Base-by-base conservation (phyloP, 1,284 basidiomycete species). In the Porodaedalea pini region DNA sequence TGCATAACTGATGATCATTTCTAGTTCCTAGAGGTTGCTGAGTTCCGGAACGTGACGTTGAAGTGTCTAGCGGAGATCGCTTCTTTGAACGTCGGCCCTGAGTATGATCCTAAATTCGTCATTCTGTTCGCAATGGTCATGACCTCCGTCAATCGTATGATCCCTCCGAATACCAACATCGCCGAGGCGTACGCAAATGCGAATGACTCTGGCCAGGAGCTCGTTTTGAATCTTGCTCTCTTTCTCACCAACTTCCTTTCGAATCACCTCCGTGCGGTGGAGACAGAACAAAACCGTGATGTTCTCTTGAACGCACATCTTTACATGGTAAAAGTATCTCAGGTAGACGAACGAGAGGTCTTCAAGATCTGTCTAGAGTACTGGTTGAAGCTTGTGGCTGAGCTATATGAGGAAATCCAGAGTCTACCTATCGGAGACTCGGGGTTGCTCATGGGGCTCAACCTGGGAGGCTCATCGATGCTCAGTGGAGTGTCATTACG, bases 321-420 rank as follows among this genome's bases (percentile, higher is more conserved):
- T 32, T 99, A 99, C 75, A 92, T 99, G 81, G 94, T 99, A 71
- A 99, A 99, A 74, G 88, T 99, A 47, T 96, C 93, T 0, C 95
- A 96, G 66, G 97, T 99, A 27, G 96, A 98, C 66, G 97, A 99
- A 71, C 86, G 96, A 54, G 97, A 99, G 72, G 89, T 99, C 62
- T 99, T 99, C 86, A 99, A 99, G 76, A 98, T 99, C 67, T 98
- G 95, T 67, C 76, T 99, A 66, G 97, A 99, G 71, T 99, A 99
- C 75, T 99, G 97, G 97, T 76, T 92, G 56, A 98, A 97, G 74
- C 87, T 99, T n/a, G 97, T 99, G 7, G 83, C 92, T 6, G 95
- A 98, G 70, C 80, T 99, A n/a, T 99, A 99, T 71, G 95, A 98
- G 64, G 97, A 99, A 77, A 90, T 96, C 55, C 94, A 97, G 71